Conservation (phyloP, 1,139 yeast species). For the Zygoascus sp. region DNA sequence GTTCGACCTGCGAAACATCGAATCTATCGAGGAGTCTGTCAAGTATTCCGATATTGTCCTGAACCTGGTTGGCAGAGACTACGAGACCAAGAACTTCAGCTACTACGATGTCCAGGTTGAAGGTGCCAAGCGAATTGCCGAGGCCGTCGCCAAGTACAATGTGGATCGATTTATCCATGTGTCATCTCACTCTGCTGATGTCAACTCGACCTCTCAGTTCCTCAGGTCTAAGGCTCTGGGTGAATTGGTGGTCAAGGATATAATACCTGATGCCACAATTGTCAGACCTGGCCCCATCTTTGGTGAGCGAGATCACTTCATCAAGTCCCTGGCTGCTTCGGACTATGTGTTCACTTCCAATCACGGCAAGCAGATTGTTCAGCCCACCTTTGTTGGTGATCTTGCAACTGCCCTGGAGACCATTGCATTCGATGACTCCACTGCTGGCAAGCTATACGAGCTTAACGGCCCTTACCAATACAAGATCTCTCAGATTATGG, state of each 20-base stretch:
- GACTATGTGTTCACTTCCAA: slow-evolving; percentile 61
- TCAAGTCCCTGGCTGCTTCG: slow-evolving; percentile 53
- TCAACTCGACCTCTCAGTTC: slow-evolving; percentile 61
- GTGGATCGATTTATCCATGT: slow-evolving; percentile 77
- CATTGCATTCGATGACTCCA: slow-evolving; percentile 77
- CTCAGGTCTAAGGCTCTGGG: slow-evolving; percentile 80
- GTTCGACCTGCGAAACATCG: slow-evolving; percentile 72
- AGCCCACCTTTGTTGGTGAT: slow-evolving; percentile 74
- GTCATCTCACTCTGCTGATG: slow-evolving; percentile 74
- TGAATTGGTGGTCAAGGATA: slow-evolving; percentile 64
- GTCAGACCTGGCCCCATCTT: slow-evolving; percentile 83
- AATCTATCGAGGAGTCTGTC: slow-evolving; percentile 73
- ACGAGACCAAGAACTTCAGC: slow-evolving; percentile 70
- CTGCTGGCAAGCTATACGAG: slow-evolving; percentile 73
- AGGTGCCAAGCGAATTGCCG: slow-evolving; percentile 71
- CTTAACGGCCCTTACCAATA: slow-evolving; percentile 68
- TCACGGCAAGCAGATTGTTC: slow-evolving; percentile 56
- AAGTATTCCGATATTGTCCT: slow-evolving; percentile 79
- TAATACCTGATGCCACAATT: slow-evolving; percentile 71
- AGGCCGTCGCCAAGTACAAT: slow-evolving; percentile 65
- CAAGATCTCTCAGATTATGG: slow-evolving; percentile 62
- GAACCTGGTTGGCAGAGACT: slow-evolving; percentile 76
- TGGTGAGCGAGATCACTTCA: slow-evolving; percentile 70
- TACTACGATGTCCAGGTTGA: slow-evolving; percentile 84
- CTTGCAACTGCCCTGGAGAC: slow-evolving; percentile 76